Evolutionary conservation across 108 stramenopile species (phyloP).

Genomic region (Cyclostephanos tholiformis): DNA sequence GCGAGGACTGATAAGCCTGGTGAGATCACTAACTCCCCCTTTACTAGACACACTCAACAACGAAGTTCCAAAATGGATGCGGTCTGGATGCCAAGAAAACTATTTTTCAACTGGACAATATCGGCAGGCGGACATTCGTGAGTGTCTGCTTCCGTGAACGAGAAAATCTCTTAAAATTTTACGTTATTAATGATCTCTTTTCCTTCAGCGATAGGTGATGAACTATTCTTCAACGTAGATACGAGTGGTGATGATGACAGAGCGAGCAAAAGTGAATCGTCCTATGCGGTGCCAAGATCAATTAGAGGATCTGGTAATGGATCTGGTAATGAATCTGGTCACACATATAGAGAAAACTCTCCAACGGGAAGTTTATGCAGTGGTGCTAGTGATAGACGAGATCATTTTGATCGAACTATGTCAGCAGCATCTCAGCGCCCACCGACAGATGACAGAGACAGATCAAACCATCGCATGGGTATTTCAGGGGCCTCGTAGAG

Average conservation of each 20-base stretch:
- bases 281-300: conserved; percentile 19
- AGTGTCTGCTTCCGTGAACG: conserved; percentile 31
- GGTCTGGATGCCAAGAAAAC: conserved; percentile 69
- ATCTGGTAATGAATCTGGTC: conserved; percentile 18
- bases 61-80: conserved; percentile 81
- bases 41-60: conserved; percentile 60
- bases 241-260: conserved; percentile 21
- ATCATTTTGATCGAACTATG: not conserved
- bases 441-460: conserved; percentile 3
- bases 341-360: conserved; percentile 21
- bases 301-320: conserved; percentile 24
- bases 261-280: conserved; percentile 29
- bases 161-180: not conserved
- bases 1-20: conserved; percentile 67
- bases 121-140: conserved; percentile 71
- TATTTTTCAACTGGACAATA: conserved; percentile 79
- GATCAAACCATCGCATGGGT: conserved; percentile 8
- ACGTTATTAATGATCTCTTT: not conserved
- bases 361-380: conserved; percentile 26
- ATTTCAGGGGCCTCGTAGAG: conserved; percentile 13
- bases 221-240: conserved; percentile 39
- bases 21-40: conserved; percentile 68
- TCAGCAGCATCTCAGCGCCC: not conserved
- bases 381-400: conserved; percentile 16
- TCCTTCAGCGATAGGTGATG: conserved; percentile 42